Evolutionary conservation across 179 eudicot genomes (phyloP).

Genomic region (Spinacia oleracea): DNA sequence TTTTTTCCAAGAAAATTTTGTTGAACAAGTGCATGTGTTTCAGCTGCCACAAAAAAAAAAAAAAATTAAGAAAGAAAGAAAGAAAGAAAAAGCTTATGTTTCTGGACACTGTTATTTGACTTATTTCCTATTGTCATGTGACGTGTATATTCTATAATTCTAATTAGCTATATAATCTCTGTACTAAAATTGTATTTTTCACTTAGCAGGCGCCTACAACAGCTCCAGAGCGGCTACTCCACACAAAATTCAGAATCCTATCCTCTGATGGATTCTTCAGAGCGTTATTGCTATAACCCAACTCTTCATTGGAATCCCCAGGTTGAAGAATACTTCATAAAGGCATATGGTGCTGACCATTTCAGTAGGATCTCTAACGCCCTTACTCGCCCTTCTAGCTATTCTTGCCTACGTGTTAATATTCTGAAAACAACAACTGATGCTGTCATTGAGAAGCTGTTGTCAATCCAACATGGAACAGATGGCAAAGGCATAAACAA

Average conservation of each 20-base stretch:
- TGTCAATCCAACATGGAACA: slow-evolving; percentile 36
- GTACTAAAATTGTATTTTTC: slow-evolving; percentile 24
- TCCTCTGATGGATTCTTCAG: slow-evolving; percentile 48
- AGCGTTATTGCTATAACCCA: slow-evolving; percentile 72
- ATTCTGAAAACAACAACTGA: slow-evolving; percentile 68
- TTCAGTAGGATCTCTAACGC: slow-evolving; percentile 74
- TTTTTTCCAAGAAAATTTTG: not conserved
- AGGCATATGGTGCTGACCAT: slow-evolving; percentile 79
- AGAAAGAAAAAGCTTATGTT: too few relatives aligned
- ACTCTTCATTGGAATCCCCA: slow-evolving; percentile 68
- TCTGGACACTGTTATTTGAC: not conserved
- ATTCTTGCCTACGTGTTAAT: slow-evolving; percentile 89
- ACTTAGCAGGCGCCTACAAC: slow-evolving; percentile 37
- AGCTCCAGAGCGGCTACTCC: slow-evolving; percentile 34
- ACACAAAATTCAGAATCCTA: slow-evolving; percentile 19
- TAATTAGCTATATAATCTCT: not conserved
- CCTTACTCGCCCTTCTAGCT: slow-evolving; percentile 79
- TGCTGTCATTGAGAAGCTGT: slow-evolving; percentile 66
- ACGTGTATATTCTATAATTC: not conserved
- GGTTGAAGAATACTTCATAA: slow-evolving; percentile 74
- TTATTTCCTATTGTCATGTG: not conserved
- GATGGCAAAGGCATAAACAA: slow-evolving; percentile 19
- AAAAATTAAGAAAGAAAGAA: too few relatives aligned
- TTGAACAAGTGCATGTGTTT: not conserved
- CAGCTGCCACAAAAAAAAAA: too few relatives aligned